Conservation (phyloP, 805 yeast genomes). For the Suhomyces faveliae region DNA sequence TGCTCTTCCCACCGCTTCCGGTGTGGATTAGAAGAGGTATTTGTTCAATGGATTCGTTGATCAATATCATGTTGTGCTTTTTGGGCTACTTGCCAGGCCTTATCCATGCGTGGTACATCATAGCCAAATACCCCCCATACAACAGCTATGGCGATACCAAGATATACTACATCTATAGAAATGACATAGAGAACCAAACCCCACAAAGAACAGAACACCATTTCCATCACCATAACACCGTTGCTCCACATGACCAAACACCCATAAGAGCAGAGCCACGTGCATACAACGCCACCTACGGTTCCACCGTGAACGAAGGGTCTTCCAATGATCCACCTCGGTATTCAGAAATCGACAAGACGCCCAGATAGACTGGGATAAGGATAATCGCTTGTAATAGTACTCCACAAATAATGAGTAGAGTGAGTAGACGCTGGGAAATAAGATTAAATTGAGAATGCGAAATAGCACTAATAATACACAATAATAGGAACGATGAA, state of each 20-base stretch:
- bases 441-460: too few relatives aligned
- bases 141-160: constrained; percentile 21
- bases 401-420: too few relatives aligned
- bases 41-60: constrained; percentile 50
- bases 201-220: constrained; percentile 19
- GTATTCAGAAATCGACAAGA: constrained; percentile 27
- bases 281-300: constrained; percentile 20
- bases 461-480: too few relatives aligned
- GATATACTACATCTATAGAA: constrained; percentile 34
- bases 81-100: constrained; percentile 53
- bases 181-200: constrained; percentile 35
- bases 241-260: constrained; percentile 5
- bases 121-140: constrained; percentile 47
- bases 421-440: too few relatives aligned
- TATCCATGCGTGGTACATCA: constrained; percentile 49
- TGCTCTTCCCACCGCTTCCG: constrained; percentile 73
- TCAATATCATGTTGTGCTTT: constrained; percentile 42
- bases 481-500: too few relatives aligned
- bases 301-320: constrained; percentile 23
- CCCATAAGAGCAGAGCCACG: constrained; percentile 12
- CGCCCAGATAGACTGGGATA: constrained; percentile 1
- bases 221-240: constrained; percentile 24
- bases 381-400: not conserved
- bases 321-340: constrained; percentile 27
- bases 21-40: constrained; percentile 65